Evolutionary conservation across 106 monocot genomes (phyloP).

Genomic region (Allium sativum): DNA sequence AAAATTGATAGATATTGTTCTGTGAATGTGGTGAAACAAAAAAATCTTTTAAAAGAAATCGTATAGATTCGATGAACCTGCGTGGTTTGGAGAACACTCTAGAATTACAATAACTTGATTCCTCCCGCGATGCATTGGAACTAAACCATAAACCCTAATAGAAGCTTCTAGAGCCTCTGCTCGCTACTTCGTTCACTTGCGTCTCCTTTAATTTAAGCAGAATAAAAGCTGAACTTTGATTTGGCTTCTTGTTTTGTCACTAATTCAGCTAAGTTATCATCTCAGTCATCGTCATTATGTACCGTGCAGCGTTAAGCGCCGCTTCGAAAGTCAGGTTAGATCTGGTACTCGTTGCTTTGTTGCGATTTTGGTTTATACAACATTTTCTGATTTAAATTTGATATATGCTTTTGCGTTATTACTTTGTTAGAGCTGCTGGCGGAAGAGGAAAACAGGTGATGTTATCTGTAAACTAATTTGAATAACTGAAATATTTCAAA

Average conservation of each 20-base stretch:
- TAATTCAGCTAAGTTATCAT: background rate
- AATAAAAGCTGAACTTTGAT: background rate
- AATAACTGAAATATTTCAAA: background rate
- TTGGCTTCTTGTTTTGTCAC: background rate
- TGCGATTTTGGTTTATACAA: background rate
- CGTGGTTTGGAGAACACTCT: too few species aligned
- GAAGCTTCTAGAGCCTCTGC: constrained; percentile 6
- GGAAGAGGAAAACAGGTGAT: constrained; percentile 22
- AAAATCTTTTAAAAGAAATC: too few species aligned
- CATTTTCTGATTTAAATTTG: background rate
- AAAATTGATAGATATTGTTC: too few species aligned
- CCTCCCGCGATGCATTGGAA: background rate
- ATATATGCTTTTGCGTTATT: constrained; percentile 1
- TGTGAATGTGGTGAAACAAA: too few species aligned
- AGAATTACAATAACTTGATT: background rate
- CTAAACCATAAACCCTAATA: constrained; percentile 16
- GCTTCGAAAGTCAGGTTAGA: constrained; percentile 23
- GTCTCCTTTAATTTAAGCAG: background rate
- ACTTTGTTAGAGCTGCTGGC: constrained; percentile 18
- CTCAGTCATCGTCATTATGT: constrained; percentile 11
- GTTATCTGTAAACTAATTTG: constrained; percentile 9
- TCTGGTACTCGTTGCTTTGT: background rate
- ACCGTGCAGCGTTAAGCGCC: constrained; percentile 18
- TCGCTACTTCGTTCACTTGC: background rate
- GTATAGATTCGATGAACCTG: too few species aligned